A percentile compares a stretch with the other conserved stretches of the same genome.
phyloP scores from a whole-genome alignment of 1,284 basidiomycete species.

The Phylloporus sp. region DNA sequence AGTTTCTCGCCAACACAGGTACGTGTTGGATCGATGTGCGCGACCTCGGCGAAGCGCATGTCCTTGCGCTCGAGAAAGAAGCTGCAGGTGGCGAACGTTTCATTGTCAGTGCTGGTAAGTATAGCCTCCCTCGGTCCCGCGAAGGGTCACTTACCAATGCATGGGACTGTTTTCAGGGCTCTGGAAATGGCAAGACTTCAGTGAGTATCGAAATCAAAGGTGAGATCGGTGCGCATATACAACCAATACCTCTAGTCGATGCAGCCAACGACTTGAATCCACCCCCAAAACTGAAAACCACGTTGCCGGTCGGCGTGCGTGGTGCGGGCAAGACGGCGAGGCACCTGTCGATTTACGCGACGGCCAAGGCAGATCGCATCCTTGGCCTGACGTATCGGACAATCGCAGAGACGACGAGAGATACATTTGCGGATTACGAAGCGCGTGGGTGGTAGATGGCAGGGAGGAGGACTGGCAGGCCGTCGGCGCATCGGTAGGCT shows the following conservation, averaged over 20 bases:
- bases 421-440: conserved; percentile 47
- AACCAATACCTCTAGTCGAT: conserved; percentile 30
- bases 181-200: conserved; percentile 38
- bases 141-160: no score
- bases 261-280: conserved; percentile 33
- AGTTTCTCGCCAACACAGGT: conserved; percentile 36
- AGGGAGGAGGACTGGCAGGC: no score
- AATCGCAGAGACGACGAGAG: conserved; percentile 46
- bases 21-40: conserved; percentile 40
- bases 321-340: conserved; percentile 43
- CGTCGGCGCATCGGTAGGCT: no score
- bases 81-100: conserved; percentile 68
- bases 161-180: conserved; percentile 14
- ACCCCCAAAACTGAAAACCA: conserved; percentile 24
- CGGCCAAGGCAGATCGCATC: conserved; percentile 44
- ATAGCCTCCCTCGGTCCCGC: background rate
- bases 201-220: conserved; percentile 26
- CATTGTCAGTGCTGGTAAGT: conserved; percentile 46
- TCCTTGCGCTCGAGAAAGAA: conserved; percentile 53
- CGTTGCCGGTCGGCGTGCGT: conserved; percentile 33
- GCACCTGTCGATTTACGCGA: conserved; percentile 34
- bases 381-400: conserved; percentile 51
- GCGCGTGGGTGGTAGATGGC: conserved; percentile 39
- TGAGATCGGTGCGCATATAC: no score
- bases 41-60: conserved; percentile 63